Conservation (phyloP, 2,329 filamentous ascomycete species). For the Cladophialophora psammophila region DNA sequence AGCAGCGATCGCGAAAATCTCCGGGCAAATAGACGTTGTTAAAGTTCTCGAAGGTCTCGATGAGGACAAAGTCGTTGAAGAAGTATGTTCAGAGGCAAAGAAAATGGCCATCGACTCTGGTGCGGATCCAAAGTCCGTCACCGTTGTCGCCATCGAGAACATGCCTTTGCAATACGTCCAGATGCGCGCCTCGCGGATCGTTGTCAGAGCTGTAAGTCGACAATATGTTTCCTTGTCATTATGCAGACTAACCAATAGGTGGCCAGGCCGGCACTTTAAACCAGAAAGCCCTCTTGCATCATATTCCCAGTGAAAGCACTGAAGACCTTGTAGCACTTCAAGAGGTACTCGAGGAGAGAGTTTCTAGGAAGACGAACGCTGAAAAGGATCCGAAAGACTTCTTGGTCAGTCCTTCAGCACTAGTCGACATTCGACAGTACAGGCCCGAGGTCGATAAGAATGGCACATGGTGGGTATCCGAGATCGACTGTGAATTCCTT, state of each 20-base stretch:
- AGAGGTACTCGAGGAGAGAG: conserved; percentile 49
- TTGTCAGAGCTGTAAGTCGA: conserved; percentile 46
- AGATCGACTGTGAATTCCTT: conserved; percentile 56
- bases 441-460: conserved; percentile 43
- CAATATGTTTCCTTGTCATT: neutral
- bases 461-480: conserved; percentile 53
- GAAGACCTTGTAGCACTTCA: conserved; percentile 50
- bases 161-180: conserved; percentile 45
- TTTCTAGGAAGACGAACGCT: conserved; percentile 14
- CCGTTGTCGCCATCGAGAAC: conserved; percentile 48
- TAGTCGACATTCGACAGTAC: conserved; percentile 44
- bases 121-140: conserved; percentile 35
- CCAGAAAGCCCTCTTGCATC: conserved; percentile 16
- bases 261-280: conserved; percentile 16
- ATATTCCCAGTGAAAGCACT: conserved; percentile 40
- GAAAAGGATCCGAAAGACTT: conserved; percentile 26
- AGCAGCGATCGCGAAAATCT: conserved; percentile 65
- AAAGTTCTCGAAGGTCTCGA: conserved; percentile 47
- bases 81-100: conserved; percentile 37
- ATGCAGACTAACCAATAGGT: neutral
- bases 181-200: conserved; percentile 45
- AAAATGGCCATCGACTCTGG: conserved; percentile 32
- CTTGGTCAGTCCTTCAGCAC: conserved; percentile 38
- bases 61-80: conserved; percentile 42
- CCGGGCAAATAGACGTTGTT: conserved; percentile 61